Evolutionary conservation across 2,329 filamentous ascomycete species (phyloP).

Genomic region (Colletotrichum costaricense): DNA sequence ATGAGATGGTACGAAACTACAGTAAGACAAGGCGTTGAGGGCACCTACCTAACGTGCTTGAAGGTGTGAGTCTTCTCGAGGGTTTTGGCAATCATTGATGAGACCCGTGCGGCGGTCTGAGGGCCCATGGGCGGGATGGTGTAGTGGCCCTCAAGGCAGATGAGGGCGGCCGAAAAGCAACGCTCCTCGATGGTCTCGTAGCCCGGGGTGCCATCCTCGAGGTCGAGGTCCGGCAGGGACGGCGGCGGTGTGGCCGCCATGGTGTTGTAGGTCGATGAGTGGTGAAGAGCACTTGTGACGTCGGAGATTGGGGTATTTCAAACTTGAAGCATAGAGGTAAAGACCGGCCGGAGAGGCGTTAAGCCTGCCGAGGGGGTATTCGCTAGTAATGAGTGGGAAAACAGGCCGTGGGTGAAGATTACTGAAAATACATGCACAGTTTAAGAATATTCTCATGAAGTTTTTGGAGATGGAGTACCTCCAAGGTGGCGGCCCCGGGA

Average conservation of each 20-base stretch:
- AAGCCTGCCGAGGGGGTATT: background rate
- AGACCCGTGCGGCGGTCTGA: slow-evolving; percentile 64
- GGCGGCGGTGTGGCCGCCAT: slow-evolving; percentile 34
- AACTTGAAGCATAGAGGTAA: background rate
- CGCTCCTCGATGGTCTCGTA: slow-evolving; percentile 71
- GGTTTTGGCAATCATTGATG: slow-evolving; percentile 68
- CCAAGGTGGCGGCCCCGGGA: slow-evolving; percentile 20
- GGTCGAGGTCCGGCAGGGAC: slow-evolving; percentile 29
- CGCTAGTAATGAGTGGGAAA: background rate
- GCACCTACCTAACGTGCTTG: slow-evolving; percentile 66
- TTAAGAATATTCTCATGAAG: slow-evolving; percentile 1
- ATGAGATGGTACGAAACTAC: slow-evolving; percentile 5
- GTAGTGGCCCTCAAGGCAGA: slow-evolving; percentile 72
- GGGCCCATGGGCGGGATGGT: slow-evolving; percentile 68
- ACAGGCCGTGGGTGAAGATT: background rate
- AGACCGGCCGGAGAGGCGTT: background rate
- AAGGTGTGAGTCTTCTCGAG: slow-evolving; percentile 73
- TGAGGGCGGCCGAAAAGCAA: slow-evolving; percentile 69
- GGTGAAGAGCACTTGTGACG: background rate
- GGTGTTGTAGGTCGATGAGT: background rate
- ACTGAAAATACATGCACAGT: background rate
- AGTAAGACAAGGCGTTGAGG: background rate
- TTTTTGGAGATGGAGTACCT: slow-evolving; percentile 5
- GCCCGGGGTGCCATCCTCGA: slow-evolving; percentile 41
- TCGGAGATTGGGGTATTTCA: background rate